Base-by-base conservation (phyloP, 2,329 filamentous ascomycete genomes). In the Volutella citrinella region DNA sequence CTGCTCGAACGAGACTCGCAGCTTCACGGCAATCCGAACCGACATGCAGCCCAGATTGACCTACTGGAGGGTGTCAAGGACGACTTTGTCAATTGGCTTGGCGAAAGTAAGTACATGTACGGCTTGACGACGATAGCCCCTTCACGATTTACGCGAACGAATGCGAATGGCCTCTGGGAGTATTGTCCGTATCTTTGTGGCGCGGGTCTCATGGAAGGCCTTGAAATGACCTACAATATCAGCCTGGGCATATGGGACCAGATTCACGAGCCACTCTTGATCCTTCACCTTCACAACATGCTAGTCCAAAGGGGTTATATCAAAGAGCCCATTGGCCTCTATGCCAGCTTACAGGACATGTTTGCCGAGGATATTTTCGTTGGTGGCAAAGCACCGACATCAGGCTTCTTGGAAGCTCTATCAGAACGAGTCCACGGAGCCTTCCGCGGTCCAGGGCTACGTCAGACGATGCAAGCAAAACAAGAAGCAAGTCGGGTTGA, bases 111-210 rank as follows among this genome's bases (percentile, higher is more conserved):
- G 12, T 43, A 43, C 20, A 48, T 37, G 15, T 18, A 24, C 4
- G 34, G 31, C 0, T 18, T 42, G 6, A 28, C 20, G 6, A 51
- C 31, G 0, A 63, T 68, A 19, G 57, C 63, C 1, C 57, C 57
- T 4, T 70, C 68, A 4, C 62, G 63, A 1, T 72, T 74, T 42
- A 49, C 60, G 1, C 46, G 51, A 11, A 57, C 55, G 3, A 59
- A 66, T 38, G 6, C 58, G 1, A 70, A 73, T 29, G 68, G 68
- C 0, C 51, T 74, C 1, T 73, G 64, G 61, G 61, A 68, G 13
- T 70, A 68, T 34, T 74, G 66, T 4, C 71, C 70, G 0, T 72
- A 64, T 22, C 55, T 72, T 4, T 73, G 69, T 22, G 70, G 68
- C 12, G 59, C 60, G 10, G 66, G 67, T 0, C 53, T 74, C 7